These are phyloP conservation scores for Coprinellus micaceus DNA, from an alignment of 768 basidiomycete species.

Conservation along the genomic window DNA sequence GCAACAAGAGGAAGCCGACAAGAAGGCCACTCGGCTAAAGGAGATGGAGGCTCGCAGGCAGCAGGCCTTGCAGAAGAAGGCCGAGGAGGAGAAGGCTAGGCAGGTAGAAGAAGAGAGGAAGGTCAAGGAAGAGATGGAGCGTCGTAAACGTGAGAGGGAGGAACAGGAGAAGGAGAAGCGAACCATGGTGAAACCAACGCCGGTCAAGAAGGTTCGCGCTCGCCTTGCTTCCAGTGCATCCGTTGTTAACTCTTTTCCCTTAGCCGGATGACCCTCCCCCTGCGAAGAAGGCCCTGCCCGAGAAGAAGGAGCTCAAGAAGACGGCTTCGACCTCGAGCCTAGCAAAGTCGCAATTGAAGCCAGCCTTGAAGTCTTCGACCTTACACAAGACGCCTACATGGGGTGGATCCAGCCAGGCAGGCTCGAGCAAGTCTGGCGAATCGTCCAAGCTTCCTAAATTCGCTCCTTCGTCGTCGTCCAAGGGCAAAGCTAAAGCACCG, in stretches of 20 bases:
- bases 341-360: conserved; percentile 52
- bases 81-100: conserved; percentile 68
- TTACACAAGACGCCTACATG: conserved; percentile 31
- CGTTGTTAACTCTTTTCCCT: conserved; percentile 5
- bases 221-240: conserved; percentile 1
- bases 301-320: conserved; percentile 64
- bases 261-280: conserved; percentile 69
- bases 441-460: conserved; percentile 25
- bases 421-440: conserved; percentile 34
- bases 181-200: conserved; percentile 36
- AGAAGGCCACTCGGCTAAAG: conserved; percentile 67
- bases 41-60: conserved; percentile 85
- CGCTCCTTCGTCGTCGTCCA: conserved; percentile 20
- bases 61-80: conserved; percentile 66
- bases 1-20: conserved; percentile 89
- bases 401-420: conserved; percentile 17
- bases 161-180: conserved; percentile 70
- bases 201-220: conserved; percentile 49
- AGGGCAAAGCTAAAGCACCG: conserved; percentile 49
- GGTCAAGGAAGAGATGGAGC: conserved; percentile 69
- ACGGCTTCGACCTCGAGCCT: conserved; percentile 29
- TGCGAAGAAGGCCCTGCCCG: conserved; percentile 31
- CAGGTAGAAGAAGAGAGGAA: conserved; percentile 66
- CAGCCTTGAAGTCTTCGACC: conserved; percentile 36
- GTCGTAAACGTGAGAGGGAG: conserved; percentile 78